Evolutionary conservation across 1,284 basidiomycete species (phyloP).

Genomic region (Erythrobasidium hasegawianum): DNA sequence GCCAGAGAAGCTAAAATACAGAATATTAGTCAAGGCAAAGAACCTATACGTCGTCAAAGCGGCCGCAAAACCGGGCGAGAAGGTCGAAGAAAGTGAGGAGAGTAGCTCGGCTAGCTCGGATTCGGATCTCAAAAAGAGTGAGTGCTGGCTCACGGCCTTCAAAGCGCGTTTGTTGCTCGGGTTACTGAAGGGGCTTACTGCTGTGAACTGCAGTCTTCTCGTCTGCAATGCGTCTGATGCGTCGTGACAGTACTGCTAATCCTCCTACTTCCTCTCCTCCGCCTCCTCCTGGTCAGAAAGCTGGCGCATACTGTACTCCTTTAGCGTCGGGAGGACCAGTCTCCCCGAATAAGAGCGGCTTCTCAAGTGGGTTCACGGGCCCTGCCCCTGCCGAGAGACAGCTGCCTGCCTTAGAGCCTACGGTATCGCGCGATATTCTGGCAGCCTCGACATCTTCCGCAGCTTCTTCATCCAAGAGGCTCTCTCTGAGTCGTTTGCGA

Average conservation of each 20-base stretch:
- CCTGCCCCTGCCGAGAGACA: conserved; percentile 17
- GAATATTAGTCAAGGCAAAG: conserved; percentile 75
- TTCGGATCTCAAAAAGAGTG: conserved; percentile 43
- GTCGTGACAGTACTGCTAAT: not conserved
- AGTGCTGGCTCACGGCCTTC: not conserved
- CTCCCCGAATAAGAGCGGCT: not conserved
- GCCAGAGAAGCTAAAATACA: conserved; percentile 76
- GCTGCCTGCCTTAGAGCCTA: not conserved
- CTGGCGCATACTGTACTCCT: not conserved
- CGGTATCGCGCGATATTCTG: not conserved
- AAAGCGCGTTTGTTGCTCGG: too few relatives aligned
- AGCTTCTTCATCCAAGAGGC: not conserved
- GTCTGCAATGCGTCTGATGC: conserved; percentile 23
- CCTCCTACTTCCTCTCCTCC: not conserved
- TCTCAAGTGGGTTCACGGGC: not conserved
- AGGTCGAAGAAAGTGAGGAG: conserved; percentile 26
- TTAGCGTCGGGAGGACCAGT: not conserved
- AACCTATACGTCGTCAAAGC: conserved; percentile 26
- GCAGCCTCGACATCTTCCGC: not conserved
- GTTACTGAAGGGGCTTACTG: too few relatives aligned
- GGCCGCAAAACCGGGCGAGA: conserved; percentile 15
- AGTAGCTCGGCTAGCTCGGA: conserved; percentile 42
- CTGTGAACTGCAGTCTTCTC: conserved; percentile 27
- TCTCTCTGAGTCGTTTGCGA: conserved; percentile 33
- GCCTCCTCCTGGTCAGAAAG: not conserved